These are phyloP conservation scores for Pseudogymnoascus sp. DNA, from an alignment of 2,329 filamentous ascomycete species.

Conservation along the genomic window DNA sequence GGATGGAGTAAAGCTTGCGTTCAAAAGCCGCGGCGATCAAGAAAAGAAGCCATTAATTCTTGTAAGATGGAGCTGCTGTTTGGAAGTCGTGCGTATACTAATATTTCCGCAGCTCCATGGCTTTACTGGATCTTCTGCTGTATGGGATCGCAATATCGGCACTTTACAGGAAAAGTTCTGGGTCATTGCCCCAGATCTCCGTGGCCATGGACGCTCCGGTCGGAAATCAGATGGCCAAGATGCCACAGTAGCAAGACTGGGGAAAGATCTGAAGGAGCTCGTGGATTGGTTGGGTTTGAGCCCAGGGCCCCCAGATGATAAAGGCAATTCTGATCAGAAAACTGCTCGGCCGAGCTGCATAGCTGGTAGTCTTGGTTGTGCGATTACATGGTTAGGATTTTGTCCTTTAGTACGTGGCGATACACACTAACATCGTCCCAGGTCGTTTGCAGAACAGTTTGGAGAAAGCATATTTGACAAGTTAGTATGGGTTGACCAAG, in stretches of 20 bases:
- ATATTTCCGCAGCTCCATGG: conserved; percentile 25
- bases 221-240: conserved; percentile 26
- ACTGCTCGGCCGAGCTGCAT: conserved; percentile 16
- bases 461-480: conserved; percentile 22
- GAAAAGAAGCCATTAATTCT: conserved; percentile 9
- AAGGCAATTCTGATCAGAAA: not conserved
- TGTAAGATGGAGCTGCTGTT: not conserved
- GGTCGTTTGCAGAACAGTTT: conserved; percentile 28
- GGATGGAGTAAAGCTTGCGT: not conserved
- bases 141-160: conserved; percentile 26
- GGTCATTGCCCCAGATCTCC: conserved; percentile 26
- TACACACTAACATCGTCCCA: conserved; percentile 4
- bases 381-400: conserved; percentile 24
- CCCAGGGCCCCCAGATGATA: conserved; percentile 2
- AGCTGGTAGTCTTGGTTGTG: conserved; percentile 27
- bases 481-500: conserved; percentile 28
- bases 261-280: conserved; percentile 26
- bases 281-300: conserved; percentile 13
- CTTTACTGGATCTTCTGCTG: conserved; percentile 27
- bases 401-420: not conserved
- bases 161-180: conserved; percentile 19
- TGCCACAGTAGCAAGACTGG: conserved; percentile 23
- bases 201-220: conserved; percentile 25
- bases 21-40: not conserved
- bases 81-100: not conserved